Percentiles rank a stretch among this genome's conserved stretches.
Evolutionary conservation across 495 filamentous ascomycete species (phyloP).

Genomic region (Aspergillus cavernicola): DNA sequence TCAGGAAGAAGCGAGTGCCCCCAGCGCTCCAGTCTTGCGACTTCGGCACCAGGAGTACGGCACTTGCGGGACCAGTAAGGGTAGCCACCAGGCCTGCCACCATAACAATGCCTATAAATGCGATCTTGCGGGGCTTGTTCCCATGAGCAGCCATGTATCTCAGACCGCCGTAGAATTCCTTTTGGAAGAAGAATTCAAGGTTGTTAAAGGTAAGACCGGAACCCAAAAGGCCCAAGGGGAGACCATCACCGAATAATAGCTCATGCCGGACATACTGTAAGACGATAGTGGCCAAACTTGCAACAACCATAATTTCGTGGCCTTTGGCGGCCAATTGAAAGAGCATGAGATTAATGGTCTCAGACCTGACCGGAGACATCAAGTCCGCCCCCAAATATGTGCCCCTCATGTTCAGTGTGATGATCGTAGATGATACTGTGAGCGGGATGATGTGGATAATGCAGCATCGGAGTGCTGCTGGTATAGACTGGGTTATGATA

Average conservation of each 20-base stretch:
- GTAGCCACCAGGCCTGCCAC: conserved; percentile 10
- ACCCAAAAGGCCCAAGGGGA: conserved; percentile 20
- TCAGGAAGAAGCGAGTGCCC: conserved; percentile 15
- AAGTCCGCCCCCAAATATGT: conserved; percentile 16
- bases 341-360: conserved; percentile 18
- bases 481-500: background rate
- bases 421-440: conserved; percentile 11
- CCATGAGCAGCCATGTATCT: background rate
- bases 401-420: conserved; percentile 13
- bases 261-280: conserved; percentile 19
- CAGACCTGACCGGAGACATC: conserved; percentile 10
- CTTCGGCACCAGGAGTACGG: conserved; percentile 17
- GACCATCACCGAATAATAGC: conserved; percentile 18
- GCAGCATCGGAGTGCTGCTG: conserved; percentile 12
- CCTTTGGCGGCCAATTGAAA: conserved; percentile 21
- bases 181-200: conserved; percentile 16
- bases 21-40: conserved; percentile 17
- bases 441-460: conserved; percentile 16
- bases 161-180: conserved; percentile 15
- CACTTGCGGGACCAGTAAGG: conserved; percentile 16
- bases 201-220: conserved; percentile 15
- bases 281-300: conserved; percentile 15
- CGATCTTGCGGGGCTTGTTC: conserved; percentile 6
- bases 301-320: conserved; percentile 18
- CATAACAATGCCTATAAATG: background rate